A percentile compares a stretch with the other conserved stretches of the same genome.
phyloP scores from a whole-genome alignment of 768 basidiomycete genomes.

The Stropharia rugosoannulata region DNA sequence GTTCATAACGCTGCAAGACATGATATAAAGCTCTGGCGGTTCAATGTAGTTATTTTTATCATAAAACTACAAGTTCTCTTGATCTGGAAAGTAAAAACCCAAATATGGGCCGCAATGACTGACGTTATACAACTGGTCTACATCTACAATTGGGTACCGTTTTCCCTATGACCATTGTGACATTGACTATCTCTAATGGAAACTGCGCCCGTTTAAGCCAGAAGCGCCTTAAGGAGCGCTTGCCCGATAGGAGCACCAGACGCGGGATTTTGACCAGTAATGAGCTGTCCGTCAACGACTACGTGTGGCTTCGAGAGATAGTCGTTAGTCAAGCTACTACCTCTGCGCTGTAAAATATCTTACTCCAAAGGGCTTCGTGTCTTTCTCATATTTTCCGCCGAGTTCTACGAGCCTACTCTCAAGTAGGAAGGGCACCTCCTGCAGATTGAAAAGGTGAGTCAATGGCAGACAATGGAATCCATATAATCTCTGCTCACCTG shows the following conservation, averaged over 20 bases:
- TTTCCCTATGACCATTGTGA: too few species aligned
- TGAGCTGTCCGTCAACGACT: slow-evolving; percentile 54
- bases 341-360: not conserved
- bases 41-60: too few species aligned
- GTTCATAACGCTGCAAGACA: too few species aligned
- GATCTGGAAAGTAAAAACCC: too few species aligned
- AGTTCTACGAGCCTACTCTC: slow-evolving; percentile 63
- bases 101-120: too few species aligned
- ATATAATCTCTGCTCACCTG: slow-evolving; percentile 31
- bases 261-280: slow-evolving; percentile 70
- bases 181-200: too few species aligned
- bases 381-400: slow-evolving; percentile 68
- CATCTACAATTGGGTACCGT: too few species aligned
- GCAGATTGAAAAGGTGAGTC: slow-evolving; percentile 2
- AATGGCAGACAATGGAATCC: slow-evolving; percentile 1
- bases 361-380: slow-evolving; percentile 52
- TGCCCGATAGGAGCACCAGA: slow-evolving; percentile 57
- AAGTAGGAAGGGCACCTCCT: slow-evolving; percentile 68
- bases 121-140: too few species aligned
- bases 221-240: slow-evolving; percentile 48
- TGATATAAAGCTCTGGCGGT: too few species aligned
- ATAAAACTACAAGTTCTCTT: too few species aligned
- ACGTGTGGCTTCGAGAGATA: slow-evolving; percentile 40
- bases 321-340: not conserved
- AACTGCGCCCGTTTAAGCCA: not conserved